Evolutionary conservation across 2,329 filamentous ascomycete species (phyloP), one percentile per base, ranked within the genome.

Genomic region (Xylaria sp.): DNA sequence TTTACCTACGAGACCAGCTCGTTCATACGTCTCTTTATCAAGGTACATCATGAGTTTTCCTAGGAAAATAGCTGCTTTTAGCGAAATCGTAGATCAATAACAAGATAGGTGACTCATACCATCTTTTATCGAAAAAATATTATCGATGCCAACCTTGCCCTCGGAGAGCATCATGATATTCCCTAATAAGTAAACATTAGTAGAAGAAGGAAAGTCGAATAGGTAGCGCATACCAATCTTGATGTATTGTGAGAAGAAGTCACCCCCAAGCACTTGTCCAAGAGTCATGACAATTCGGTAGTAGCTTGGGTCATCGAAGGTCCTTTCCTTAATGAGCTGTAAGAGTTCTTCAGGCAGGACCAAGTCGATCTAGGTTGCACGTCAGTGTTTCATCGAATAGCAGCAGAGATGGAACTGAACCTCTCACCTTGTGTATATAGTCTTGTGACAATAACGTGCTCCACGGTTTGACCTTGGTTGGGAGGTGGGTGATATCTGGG

Each of bases 231-330:
- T 81, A 92, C 92, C 92, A 68, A 86, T 86, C 79, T 97, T 97
- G 73, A 98, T 90, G 77, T 97, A 94, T 51, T 90, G 84, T n/a
- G 88, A 91, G 75, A 97, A 94, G 75, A 98, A 97, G 0, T 90
- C 87, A 0, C 88, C 88, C 40, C 91, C 85, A 0, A 98, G 78
- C 5, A 98, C 77, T 67, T 93, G 89, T 9, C 85, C 86, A 10
- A 97, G 84, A 3, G 88, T 88, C 86, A 97, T 90, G 72, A 88
- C 87, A 2, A 97, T 88, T 68, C 88, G 87, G 37, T 87, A 87
- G 83, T 93, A 97, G 13, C 74, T 73, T 3, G 75, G 60, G 16
- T 76, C 76, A 8, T 69, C 51, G 8, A 85, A 78, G 18, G 94
- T 76, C 70, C 86, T 85, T 37, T 84, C 77, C 73, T 83, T 83